Percentiles rank a stretch among this genome's conserved stretches.
These are phyloP conservation scores for Ceratocystis cacaofunesta DNA, from an alignment of 2,329 filamentous ascomycete genomes.

Conservation along the genomic window DNA sequence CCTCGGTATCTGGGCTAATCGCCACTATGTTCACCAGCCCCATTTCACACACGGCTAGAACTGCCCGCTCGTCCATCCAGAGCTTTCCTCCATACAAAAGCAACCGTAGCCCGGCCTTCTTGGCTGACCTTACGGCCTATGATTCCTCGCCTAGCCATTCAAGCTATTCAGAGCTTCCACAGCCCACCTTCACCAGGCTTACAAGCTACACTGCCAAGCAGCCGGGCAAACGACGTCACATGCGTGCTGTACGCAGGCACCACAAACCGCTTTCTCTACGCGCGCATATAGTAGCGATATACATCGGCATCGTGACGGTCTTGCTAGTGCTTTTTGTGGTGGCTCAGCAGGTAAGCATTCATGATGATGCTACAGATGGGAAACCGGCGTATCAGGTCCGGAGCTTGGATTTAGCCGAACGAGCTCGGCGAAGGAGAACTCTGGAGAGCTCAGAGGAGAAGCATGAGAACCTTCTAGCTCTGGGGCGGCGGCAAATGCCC, in stretches of 20 bases:
- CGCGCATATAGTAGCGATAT: not conserved
- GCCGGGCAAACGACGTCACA: not conserved
- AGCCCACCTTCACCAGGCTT: not conserved
- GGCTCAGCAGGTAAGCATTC: not conserved
- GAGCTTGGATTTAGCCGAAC: not conserved
- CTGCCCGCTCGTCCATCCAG: not conserved
- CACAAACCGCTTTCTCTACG: constrained; percentile 10
- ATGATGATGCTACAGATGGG: not conserved
- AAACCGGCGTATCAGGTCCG: constrained; percentile 4
- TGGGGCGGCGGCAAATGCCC: not conserved
- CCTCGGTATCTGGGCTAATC: not conserved
- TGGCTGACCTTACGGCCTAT: not conserved
- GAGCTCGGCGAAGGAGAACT: not conserved
- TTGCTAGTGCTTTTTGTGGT: constrained; percentile 4
- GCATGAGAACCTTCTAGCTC: not conserved
- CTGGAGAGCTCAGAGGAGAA: not conserved
- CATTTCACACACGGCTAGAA: not conserved
- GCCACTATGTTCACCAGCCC: not conserved
- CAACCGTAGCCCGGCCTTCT: not conserved
- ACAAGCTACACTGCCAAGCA: not conserved
- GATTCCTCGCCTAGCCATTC: not conserved
- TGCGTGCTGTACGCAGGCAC: not conserved
- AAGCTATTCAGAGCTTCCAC: not conserved
- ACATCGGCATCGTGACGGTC: constrained; percentile 2
- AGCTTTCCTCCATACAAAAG: not conserved